These are phyloP conservation scores for Ensete ventricosum DNA, from an alignment of 176 grass and related monocot genomes.

Conservation along the genomic window DNA sequence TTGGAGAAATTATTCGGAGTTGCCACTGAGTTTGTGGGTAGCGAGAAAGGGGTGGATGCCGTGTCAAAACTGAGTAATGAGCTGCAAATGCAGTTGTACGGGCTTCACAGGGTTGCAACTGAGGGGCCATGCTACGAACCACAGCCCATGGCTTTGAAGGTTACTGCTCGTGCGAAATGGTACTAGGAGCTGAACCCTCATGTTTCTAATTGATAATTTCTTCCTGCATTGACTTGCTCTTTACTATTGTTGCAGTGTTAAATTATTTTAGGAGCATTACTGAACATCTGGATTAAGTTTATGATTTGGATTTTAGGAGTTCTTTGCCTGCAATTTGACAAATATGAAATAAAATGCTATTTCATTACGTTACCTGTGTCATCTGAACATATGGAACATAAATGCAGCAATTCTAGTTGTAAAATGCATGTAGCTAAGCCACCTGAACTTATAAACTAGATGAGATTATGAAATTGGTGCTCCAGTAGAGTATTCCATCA, in stretches of 20 bases:
- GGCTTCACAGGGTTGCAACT: conserved; percentile 31
- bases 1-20: conserved; percentile 31
- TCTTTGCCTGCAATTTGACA: background rate
- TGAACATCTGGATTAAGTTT: background rate
- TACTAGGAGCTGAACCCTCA: conserved; percentile 13
- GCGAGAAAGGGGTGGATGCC: conserved; percentile 29
- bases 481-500: no score
- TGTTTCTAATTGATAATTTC: background rate
- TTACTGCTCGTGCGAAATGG: conserved; percentile 39
- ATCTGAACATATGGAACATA: no score
- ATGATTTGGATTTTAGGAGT: background rate
- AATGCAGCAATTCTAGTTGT: no score
- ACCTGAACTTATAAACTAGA: no score
- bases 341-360: background rate
- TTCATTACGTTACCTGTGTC: no score
- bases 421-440: no score
- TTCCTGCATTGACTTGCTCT: background rate
- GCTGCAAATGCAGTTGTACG: conserved; percentile 26
- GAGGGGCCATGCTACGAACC: conserved; percentile 38
- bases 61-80: conserved; percentile 20
- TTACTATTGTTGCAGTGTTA: background rate
- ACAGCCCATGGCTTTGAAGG: conserved; percentile 33
- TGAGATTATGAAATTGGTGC: no score
- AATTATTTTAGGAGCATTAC: background rate
- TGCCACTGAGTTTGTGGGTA: conserved; percentile 22